These are phyloP conservation scores for Crucibulum laeve DNA, from an alignment of 768 basidiomycete genomes.

Conservation along the genomic window DNA sequence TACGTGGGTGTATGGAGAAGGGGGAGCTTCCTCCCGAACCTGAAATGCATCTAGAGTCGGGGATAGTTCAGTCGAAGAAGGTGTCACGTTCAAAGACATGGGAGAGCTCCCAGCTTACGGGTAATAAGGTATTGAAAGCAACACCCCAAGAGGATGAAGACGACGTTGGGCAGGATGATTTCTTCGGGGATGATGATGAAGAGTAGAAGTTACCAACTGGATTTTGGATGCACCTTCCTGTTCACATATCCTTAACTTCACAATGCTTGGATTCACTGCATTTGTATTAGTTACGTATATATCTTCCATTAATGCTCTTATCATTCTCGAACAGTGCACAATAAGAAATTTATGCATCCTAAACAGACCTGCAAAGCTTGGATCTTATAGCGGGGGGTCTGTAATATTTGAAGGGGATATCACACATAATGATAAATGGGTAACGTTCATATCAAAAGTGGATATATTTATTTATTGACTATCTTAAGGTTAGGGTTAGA, in stretches of 20 bases:
- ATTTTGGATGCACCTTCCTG: background rate
- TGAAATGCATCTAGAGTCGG: constrained; percentile 35
- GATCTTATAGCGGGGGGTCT: too few relatives aligned
- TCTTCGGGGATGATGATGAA: constrained; percentile 37
- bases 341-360: too few relatives aligned
- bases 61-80: constrained; percentile 4
- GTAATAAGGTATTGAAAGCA: constrained; percentile 2
- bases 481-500: constrained; percentile 44
- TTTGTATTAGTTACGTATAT: too few relatives aligned
- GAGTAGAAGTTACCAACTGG: constrained; percentile 7
- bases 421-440: too few relatives aligned
- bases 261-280: background rate
- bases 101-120: too few relatives aligned
- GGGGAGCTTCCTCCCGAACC: constrained; percentile 60
- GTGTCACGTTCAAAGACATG: constrained; percentile 3
- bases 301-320: too few relatives aligned
- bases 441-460: too few relatives aligned
- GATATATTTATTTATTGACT: constrained; percentile 8
- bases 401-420: too few relatives aligned
- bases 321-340: background rate
- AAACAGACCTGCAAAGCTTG: too few relatives aligned
- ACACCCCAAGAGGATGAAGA: constrained; percentile 6
- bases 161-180: constrained; percentile 28
- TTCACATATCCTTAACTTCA: constrained; percentile 3
- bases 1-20: constrained; percentile 53